phyloP scores from a whole-genome alignment of 2,329 filamentous ascomycete genomes.

The Cercospora sp. region DNA sequence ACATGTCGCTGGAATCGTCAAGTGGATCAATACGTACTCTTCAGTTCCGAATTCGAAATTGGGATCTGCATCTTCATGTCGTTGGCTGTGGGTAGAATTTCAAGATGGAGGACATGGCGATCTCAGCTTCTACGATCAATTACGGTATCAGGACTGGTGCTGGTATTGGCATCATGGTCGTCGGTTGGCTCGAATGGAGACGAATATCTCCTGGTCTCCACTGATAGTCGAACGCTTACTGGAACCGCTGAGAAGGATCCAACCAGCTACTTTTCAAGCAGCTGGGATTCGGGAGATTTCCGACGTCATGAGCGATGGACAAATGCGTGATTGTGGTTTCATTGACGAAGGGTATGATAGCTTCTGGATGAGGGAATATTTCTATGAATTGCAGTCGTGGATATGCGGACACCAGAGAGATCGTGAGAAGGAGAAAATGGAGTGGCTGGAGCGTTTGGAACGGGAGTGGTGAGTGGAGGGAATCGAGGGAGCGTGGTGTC shows the following conservation, averaged over 20 bases:
- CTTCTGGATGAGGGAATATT: not conserved
- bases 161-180: not conserved
- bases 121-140: not conserved
- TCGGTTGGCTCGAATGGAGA: not conserved
- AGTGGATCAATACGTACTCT: not conserved
- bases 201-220: not conserved
- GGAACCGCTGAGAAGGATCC: not conserved
- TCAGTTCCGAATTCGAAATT: not conserved
- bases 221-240: not conserved
- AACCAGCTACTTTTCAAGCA: not conserved
- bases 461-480: not conserved
- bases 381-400: not conserved
- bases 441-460: not conserved
- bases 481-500: too few relatives aligned
- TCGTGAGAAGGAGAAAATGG: not conserved
- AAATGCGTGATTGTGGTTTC: not conserved
- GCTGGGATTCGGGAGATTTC: not conserved
- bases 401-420: not conserved
- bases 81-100: not conserved
- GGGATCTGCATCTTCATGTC: not conserved
- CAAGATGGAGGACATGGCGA: not conserved
- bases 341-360: not conserved
- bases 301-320: not conserved
- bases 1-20: not conserved
- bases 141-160: not conserved